Conservation (phyloP, 2,329 filamentous ascomycete species). For the Exophiala sideris region DNA sequence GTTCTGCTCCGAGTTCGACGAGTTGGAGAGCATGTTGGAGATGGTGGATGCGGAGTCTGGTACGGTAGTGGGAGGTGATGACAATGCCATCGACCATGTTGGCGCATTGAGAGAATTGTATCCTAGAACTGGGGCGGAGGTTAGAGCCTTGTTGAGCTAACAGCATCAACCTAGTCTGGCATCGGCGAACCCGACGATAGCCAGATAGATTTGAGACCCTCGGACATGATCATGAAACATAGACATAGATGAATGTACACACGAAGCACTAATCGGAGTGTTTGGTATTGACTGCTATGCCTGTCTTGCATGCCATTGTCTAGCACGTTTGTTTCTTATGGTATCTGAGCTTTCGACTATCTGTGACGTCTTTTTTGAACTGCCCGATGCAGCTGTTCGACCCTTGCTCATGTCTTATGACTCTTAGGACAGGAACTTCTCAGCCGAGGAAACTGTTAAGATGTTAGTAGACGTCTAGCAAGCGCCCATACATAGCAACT, state of each 20-base stretch:
- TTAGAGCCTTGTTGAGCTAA: slow-evolving; percentile 57
- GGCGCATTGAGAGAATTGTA: slow-evolving; percentile 54
- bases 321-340: too few relatives aligned
- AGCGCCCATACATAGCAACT: slow-evolving; percentile 20
- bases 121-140: slow-evolving; percentile 62
- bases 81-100: slow-evolving; percentile 1
- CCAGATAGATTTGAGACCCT: too few relatives aligned
- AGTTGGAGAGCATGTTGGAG: slow-evolving; percentile 58
- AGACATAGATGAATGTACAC: too few relatives aligned
- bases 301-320: background rate
- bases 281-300: background rate
- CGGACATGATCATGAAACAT: background rate
- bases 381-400: background rate
- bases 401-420: background rate
- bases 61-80: slow-evolving; percentile 34
- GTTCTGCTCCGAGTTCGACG: slow-evolving; percentile 83
- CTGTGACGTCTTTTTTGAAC: background rate
- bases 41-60: slow-evolving; percentile 36
- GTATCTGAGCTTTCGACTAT: too few relatives aligned
- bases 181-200: background rate
- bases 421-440: slow-evolving; percentile 20
- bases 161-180: background rate
- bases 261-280: background rate
- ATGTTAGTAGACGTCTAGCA: background rate
- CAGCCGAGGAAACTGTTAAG: slow-evolving; percentile 23